A percentile compares a stretch with the other conserved stretches of the same genome.
Evolutionary conservation across 2,329 filamentous ascomycete genomes (phyloP).

Genomic region (Fusarium cicatricum): DNA sequence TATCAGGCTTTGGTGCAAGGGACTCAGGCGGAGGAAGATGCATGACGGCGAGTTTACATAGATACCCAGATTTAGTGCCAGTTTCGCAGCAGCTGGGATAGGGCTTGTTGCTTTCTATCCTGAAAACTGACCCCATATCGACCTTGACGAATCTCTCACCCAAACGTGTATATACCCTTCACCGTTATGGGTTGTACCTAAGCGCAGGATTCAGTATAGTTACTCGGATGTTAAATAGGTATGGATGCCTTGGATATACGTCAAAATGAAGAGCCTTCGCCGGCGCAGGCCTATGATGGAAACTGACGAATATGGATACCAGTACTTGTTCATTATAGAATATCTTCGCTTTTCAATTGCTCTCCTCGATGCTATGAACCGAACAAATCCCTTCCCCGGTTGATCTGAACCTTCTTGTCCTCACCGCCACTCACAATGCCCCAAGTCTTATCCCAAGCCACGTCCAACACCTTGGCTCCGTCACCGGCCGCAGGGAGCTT

Average conservation of each 20-base stretch:
- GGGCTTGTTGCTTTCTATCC: no score
- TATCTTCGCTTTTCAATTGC: constrained; percentile 23
- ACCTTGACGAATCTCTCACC: no score
- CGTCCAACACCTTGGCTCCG: constrained; percentile 88
- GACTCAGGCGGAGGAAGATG: constrained; percentile 6
- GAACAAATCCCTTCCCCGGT: constrained; percentile 68
- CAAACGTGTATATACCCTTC: no score
- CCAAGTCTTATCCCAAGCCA: constrained; percentile 84
- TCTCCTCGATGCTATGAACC: constrained; percentile 43
- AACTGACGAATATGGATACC: constrained; percentile 3
- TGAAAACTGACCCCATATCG: no score
- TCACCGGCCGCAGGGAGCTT: constrained; percentile 76
- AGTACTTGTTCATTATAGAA: constrained; percentile 22
- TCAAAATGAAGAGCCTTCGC: no score
- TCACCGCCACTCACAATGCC: constrained; percentile 93
- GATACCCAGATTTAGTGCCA: no score
- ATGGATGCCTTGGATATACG: no score
- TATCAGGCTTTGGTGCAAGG: constrained; percentile 43
- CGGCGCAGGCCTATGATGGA: no score
- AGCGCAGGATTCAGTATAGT: no score
- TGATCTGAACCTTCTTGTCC: constrained; percentile 94
- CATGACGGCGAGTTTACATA: not conserved
- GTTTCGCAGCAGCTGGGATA: no score
- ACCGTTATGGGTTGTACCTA: no score
- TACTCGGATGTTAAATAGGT: no score